phyloP scores from a whole-genome alignment of 2,329 filamentous ascomycete genomes.

The Fusarium sp. region DNA sequence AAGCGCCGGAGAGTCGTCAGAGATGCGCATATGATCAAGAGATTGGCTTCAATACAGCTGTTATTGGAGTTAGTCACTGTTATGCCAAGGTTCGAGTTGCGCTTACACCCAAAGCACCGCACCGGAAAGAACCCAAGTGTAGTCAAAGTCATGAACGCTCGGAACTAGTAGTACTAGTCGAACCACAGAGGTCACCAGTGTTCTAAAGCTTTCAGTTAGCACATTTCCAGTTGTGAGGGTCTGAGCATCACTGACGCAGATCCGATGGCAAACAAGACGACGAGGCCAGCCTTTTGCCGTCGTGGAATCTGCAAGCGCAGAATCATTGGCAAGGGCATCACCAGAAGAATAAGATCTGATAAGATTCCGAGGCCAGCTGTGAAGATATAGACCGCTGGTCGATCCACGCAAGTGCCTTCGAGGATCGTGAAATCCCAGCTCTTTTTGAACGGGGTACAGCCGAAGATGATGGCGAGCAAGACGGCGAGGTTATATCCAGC shows the following conservation, averaged over 20 bases:
- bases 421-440: slow-evolving; percentile 46
- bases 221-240: background rate
- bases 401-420: slow-evolving; percentile 55
- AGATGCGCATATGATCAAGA: slow-evolving; percentile 52
- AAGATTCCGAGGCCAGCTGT: slow-evolving; percentile 59
- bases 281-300: slow-evolving; percentile 58
- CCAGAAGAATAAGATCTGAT: slow-evolving; percentile 59
- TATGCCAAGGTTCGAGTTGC: background rate
- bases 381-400: slow-evolving; percentile 35
- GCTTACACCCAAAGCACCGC: slow-evolving; percentile 48
- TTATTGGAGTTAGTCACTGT: slow-evolving; percentile 3
- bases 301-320: slow-evolving; percentile 56
- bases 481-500: slow-evolving; percentile 49
- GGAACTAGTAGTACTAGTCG: slow-evolving; percentile 47
- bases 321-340: slow-evolving; percentile 59
- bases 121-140: slow-evolving; percentile 47
- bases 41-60: slow-evolving; percentile 51
- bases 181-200: slow-evolving; percentile 51
- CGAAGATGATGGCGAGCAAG: slow-evolving; percentile 51
- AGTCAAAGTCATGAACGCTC: slow-evolving; percentile 42
- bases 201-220: slow-evolving; percentile 41
- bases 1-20: slow-evolving; percentile 52
- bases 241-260: slow-evolving; percentile 40
- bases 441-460: slow-evolving; percentile 50
- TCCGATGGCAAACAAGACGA: slow-evolving; percentile 59